phyloP scores from a whole-genome alignment of 2,329 filamentous ascomycete species.

The Byssothecium circinans region DNA sequence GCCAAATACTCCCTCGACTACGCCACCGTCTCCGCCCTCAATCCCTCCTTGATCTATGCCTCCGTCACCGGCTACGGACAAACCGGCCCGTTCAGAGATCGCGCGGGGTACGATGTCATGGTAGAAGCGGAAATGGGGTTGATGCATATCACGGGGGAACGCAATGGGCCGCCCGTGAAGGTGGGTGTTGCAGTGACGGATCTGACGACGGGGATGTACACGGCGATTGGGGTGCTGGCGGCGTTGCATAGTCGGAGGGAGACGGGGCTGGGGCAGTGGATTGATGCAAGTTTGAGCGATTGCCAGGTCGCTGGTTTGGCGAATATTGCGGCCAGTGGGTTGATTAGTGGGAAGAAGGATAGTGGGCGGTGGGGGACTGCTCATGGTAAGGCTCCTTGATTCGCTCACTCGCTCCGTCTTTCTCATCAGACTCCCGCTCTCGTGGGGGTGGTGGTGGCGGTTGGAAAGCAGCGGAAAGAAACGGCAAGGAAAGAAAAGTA shows the following conservation, averaged over 20 bases:
- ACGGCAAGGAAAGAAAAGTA: too few relatives aligned
- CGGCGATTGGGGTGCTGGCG: constrained; percentile 91
- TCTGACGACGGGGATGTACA: constrained; percentile 90
- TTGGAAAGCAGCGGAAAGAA: too few relatives aligned
- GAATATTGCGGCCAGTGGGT: constrained; percentile 87
- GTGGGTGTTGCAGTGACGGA: constrained; percentile 98
- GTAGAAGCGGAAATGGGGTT: constrained; percentile 96
- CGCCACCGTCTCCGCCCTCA: constrained; percentile 73
- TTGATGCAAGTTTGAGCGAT: constrained; percentile 87
- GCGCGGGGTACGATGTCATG: constrained; percentile 98
- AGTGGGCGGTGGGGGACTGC: constrained; percentile 92
- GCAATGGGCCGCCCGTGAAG: constrained; percentile 89
- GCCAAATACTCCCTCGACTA: constrained; percentile 92
- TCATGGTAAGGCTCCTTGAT: constrained; percentile 64
- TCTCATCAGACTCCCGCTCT: too few relatives aligned
- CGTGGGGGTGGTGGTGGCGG: too few relatives aligned
- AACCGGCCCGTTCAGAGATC: constrained; percentile 80
- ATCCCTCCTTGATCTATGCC: constrained; percentile 85
- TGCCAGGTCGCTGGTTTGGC: constrained; percentile 90
- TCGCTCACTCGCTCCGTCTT: neutral
- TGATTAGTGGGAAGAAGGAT: constrained; percentile 86
- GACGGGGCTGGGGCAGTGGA: constrained; percentile 83
- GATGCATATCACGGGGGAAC: constrained; percentile 94
- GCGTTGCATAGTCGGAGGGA: constrained; percentile 74
- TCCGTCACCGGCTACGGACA: constrained; percentile 97